Percentiles rank a stretch among this genome's conserved stretches.
These are phyloP conservation scores for Jamesozyma jinghongensis DNA, from an alignment of 805 yeast species.

Conservation along the genomic window DNA sequence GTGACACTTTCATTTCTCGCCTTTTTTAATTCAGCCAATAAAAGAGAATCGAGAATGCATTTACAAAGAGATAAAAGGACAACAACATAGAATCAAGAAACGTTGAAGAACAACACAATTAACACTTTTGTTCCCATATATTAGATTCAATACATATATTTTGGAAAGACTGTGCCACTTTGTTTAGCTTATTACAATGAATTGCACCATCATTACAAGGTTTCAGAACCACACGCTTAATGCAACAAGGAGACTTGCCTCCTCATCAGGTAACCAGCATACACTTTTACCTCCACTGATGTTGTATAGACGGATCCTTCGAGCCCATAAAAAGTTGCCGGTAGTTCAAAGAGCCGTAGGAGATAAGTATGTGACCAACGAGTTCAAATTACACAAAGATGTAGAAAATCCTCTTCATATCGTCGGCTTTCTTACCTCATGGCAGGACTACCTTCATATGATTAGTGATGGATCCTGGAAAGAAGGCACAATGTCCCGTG, in stretches of 20 bases:
- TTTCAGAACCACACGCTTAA: too few relatives aligned
- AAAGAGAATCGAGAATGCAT: too few relatives aligned
- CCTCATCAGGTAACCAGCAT: neutral
- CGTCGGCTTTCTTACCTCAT: slow-evolving; percentile 83
- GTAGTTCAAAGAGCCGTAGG: slow-evolving; percentile 68
- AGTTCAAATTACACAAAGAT: slow-evolving; percentile 73
- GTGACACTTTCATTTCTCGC: too few relatives aligned
- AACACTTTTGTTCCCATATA: too few relatives aligned
- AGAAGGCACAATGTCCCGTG: slow-evolving; percentile 50
- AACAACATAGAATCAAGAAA: too few relatives aligned
- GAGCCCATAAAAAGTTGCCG: slow-evolving; percentile 71
- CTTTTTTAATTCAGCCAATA: too few relatives aligned
- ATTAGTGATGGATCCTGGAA: slow-evolving; percentile 58
- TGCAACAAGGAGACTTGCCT: slow-evolving; percentile 1
- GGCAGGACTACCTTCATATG: slow-evolving; percentile 77
- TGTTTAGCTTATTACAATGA: too few relatives aligned
- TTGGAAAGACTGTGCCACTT: too few relatives aligned
- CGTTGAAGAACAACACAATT: too few relatives aligned
- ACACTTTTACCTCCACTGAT: slow-evolving; percentile 63
- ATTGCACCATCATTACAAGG: too few relatives aligned
- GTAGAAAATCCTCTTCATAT: slow-evolving; percentile 88
- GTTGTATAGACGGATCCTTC: slow-evolving; percentile 67
- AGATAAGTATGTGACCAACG: slow-evolving; percentile 80
- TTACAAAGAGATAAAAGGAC: too few relatives aligned
- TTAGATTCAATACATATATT: too few relatives aligned